Evolutionary conservation across 345 rosid genomes (phyloP).

Genomic region (Luvunga scandens): DNA sequence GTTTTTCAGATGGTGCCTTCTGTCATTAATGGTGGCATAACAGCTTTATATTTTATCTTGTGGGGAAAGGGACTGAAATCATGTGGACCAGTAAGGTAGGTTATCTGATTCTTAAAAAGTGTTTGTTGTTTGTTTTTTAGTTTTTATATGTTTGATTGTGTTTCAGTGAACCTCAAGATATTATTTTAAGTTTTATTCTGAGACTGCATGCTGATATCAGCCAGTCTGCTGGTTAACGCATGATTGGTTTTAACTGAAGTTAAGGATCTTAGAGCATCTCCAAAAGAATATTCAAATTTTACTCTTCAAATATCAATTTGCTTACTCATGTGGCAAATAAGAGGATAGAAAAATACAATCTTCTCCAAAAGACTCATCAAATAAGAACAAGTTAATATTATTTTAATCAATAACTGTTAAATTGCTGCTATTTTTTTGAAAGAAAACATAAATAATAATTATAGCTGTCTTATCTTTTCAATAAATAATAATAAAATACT

Average conservation of each 20-base stretch:
- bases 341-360: too few species aligned
- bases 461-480: too few species aligned
- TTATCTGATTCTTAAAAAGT: constrained; percentile 11
- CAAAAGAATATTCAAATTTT: too few species aligned
- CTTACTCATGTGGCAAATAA: too few species aligned
- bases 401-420: too few species aligned
- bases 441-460: too few species aligned
- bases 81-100: constrained; percentile 94
- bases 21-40: constrained; percentile 84
- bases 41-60: constrained; percentile 85
- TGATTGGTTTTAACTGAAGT: not conserved
- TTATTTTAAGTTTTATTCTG: not conserved
- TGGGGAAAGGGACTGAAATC: constrained; percentile 93
- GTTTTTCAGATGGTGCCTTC: constrained; percentile 83
- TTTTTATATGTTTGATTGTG: not conserved
- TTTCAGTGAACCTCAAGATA: not conserved
- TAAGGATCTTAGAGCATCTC: too few species aligned
- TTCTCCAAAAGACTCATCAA: too few species aligned
- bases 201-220: not conserved
- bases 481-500: too few species aligned
- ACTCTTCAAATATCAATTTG: too few species aligned
- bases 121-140: not conserved
- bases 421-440: too few species aligned
- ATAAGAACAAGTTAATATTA: too few species aligned
- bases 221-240: not conserved